Percentiles rank a stretch among this genome's conserved stretches.
phyloP scores from a whole-genome alignment of 2,329 filamentous ascomycete species.

The Aspergillus quadrilineatus region DNA sequence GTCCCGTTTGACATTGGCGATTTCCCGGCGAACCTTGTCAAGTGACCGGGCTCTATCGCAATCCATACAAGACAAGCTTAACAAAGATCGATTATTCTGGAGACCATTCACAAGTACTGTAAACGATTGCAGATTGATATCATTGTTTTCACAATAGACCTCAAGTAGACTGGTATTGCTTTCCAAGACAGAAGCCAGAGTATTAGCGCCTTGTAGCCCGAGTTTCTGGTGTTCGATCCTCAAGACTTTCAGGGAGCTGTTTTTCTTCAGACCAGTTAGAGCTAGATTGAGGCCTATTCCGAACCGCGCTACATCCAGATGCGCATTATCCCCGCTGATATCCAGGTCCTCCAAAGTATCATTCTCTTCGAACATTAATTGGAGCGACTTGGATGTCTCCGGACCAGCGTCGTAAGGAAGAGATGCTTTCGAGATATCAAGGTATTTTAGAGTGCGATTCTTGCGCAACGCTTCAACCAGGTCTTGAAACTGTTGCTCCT shows the following conservation, averaged over 20 bases:
- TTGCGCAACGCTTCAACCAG: conserved; percentile 61
- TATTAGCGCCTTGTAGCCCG: conserved; percentile 67
- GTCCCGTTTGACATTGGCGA: conserved; percentile 52
- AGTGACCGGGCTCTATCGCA: conserved; percentile 62
- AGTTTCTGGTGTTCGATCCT: conserved; percentile 68
- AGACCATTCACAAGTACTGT: conserved; percentile 68
- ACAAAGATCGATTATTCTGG: conserved; percentile 62
- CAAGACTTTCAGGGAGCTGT: conserved; percentile 61
- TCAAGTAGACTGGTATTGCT: conserved; percentile 63
- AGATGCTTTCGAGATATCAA: conserved; percentile 70
- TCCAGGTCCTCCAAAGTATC: conserved; percentile 65
- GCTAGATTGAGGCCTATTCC: conserved; percentile 68
- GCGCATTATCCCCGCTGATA: conserved; percentile 69
- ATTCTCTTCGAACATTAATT: conserved; percentile 66
- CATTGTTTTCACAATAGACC: conserved; percentile 70
- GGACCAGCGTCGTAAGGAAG: conserved; percentile 67
- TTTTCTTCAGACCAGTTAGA: conserved; percentile 63
- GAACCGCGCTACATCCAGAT: conserved; percentile 68
- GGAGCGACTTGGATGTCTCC: conserved; percentile 64
- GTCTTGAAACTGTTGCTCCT: conserved; percentile 63
- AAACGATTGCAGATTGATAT: conserved; percentile 68
- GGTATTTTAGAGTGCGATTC: conserved; percentile 62
- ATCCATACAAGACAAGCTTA: conserved; percentile 63
- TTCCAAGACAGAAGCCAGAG: conserved; percentile 66
- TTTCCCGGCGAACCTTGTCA: conserved; percentile 57